These are phyloP conservation scores for Botrytis galanthina DNA, from an alignment of 2,329 filamentous ascomycete species.

Conservation along the genomic window DNA sequence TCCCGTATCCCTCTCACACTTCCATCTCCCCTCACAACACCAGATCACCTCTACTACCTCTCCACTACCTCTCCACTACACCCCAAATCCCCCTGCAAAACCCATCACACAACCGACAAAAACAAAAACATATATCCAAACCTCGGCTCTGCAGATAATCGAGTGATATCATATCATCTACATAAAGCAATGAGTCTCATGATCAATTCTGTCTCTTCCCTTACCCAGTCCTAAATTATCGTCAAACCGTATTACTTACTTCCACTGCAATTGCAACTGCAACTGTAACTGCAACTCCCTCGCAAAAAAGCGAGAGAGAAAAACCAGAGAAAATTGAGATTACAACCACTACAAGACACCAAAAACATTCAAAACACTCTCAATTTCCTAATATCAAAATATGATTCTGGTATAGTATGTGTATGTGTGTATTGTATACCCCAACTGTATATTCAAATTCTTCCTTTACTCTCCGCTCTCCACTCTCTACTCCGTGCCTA, in stretches of 20 bases:
- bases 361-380: not conserved
- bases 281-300: not conserved
- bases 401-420: not conserved
- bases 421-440: not conserved
- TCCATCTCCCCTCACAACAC: too few species aligned
- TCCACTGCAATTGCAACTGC: not conserved
- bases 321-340: fast-evolving
- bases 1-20: too few species aligned
- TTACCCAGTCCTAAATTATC: not conserved
- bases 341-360: not conserved
- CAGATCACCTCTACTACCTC: too few species aligned
- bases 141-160: not conserved
- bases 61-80: too few species aligned
- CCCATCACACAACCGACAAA: too few species aligned
- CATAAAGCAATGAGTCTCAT: not conserved
- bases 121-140: too few species aligned
- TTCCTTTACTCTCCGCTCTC: not conserved
- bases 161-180: too few species aligned
- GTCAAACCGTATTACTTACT: not conserved
- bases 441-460: conserved; percentile 1
- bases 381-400: not conserved
- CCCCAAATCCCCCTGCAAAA: too few species aligned
- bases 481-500: not conserved
- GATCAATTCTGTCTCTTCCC: not conserved
- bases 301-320: not conserved